Evolutionary conservation across 2,329 filamentous ascomycete genomes (phyloP).

Genomic region (Neonectria magnoliae): DNA sequence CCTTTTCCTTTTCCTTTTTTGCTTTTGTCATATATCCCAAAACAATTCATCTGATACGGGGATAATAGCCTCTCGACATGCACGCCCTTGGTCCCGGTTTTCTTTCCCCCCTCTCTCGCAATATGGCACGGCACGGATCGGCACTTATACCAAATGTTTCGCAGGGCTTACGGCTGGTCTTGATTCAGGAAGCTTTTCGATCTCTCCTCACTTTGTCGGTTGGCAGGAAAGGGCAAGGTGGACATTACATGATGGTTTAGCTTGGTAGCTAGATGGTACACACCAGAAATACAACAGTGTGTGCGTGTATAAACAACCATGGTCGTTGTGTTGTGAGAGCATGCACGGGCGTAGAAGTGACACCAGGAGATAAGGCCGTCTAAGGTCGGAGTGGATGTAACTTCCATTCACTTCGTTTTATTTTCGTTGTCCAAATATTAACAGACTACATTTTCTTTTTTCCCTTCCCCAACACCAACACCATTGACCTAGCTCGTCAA

Average conservation of each 20-base stretch:
- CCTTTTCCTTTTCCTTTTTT: not conserved
- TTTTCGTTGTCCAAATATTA: constrained; percentile 7
- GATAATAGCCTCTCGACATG: not conserved
- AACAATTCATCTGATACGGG: not conserved
- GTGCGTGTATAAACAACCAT: constrained; percentile 6
- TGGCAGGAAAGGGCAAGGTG: not conserved
- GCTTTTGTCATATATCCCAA: not conserved
- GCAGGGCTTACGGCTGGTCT: not conserved
- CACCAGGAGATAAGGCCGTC: not conserved
- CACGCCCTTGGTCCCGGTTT: not conserved
- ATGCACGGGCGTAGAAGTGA: not conserved
- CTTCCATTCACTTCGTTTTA: not conserved
- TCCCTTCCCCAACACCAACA: constrained; percentile 36
- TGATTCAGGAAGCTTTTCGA: not conserved
- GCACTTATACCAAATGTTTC: constrained; percentile 11
- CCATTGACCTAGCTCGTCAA: constrained; percentile 54
- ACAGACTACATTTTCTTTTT: constrained; percentile 45
- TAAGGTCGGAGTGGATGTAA: not conserved
- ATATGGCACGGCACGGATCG: constrained; percentile 9
- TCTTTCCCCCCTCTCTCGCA: not conserved
- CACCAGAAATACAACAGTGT: constrained; percentile 12
- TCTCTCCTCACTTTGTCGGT: constrained; percentile 2
- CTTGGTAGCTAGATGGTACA: constrained; percentile 8
- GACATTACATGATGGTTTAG: not conserved
- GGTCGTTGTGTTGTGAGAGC: not conserved